Evolutionary conservation across 164 flowering plant genomes (phyloP).

Genomic region (Berberis thunbergii): DNA sequence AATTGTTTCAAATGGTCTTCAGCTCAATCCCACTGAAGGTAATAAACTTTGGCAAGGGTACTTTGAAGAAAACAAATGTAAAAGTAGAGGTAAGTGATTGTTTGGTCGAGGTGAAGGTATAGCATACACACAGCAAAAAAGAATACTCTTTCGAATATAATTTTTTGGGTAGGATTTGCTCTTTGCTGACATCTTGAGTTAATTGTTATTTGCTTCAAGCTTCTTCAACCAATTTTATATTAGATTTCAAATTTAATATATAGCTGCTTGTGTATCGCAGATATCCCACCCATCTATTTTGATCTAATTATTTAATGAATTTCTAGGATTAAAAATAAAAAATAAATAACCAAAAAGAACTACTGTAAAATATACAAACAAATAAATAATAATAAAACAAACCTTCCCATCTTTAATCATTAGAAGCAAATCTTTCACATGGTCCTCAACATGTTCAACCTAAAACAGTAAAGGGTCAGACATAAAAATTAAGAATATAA

Average conservation of each 20-base stretch:
- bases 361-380: background rate
- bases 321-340: background rate
- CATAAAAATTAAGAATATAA: background rate
- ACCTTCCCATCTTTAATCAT: slow-evolving; percentile 52
- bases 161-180: no score
- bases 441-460: slow-evolving; percentile 72
- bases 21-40: no score
- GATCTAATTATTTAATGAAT: background rate
- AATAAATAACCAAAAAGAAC: background rate
- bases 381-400: background rate
- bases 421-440: slow-evolving; percentile 48
- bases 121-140: no score
- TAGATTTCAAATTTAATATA: no score
- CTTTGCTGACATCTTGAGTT: no score
- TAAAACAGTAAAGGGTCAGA: slow-evolving; percentile 16
- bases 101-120: no score
- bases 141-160: no score
- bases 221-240: background rate
- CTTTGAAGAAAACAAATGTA: no score
- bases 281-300: no score
- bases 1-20: no score
- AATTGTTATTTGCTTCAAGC: background rate
- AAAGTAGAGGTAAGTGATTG: no score
- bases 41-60: no score
- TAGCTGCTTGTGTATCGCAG: background rate